Percentiles rank a stretch among this genome's conserved stretches.
Conservation (phyloP, 73 alveolate genomes). For the Stentor coeruleus region DNA sequence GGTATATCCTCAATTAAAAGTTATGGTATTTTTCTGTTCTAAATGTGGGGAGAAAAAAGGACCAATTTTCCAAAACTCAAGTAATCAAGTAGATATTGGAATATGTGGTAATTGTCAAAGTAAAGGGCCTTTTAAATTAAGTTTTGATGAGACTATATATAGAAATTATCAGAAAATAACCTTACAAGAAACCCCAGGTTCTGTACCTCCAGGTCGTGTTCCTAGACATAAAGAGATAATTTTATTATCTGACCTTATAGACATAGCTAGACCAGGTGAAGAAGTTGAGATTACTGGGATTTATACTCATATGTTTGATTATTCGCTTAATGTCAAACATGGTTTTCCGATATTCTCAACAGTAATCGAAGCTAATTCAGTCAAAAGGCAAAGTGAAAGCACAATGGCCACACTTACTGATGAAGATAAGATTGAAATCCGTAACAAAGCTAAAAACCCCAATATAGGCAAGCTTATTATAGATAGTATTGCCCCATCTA, state of each 20-base stretch:
- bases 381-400: conserved; percentile 86
- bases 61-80: conserved; percentile 86
- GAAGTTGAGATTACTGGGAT: conserved; percentile 97
- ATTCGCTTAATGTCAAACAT: conserved; percentile 90
- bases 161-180: conserved; percentile 97
- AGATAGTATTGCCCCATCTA: conserved; percentile 97
- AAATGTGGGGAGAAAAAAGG: conserved; percentile 95
- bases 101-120: conserved; percentile 93
- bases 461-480: conserved; percentile 83
- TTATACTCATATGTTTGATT: conserved; percentile 87
- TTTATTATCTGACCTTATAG: conserved; percentile 96
- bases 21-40: conserved; percentile 84
- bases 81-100: conserved; percentile 79
- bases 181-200: conserved; percentile 98
- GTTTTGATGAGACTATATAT: conserved; percentile 78
- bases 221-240: conserved; percentile 98
- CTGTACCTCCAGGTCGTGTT: conserved; percentile 99
- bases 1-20: conserved; percentile 89
- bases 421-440: conserved; percentile 89
- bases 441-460: conserved; percentile 80
- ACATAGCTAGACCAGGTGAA: conserved; percentile 99
- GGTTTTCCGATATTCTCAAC: conserved; percentile 96
- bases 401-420: conserved; percentile 81
- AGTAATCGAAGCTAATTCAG: conserved; percentile 93
- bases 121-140: conserved; percentile 92